Base-by-base conservation (phyloP, 176 grass and related monocot genomes). In the Calamus simplicifolius region DNA sequence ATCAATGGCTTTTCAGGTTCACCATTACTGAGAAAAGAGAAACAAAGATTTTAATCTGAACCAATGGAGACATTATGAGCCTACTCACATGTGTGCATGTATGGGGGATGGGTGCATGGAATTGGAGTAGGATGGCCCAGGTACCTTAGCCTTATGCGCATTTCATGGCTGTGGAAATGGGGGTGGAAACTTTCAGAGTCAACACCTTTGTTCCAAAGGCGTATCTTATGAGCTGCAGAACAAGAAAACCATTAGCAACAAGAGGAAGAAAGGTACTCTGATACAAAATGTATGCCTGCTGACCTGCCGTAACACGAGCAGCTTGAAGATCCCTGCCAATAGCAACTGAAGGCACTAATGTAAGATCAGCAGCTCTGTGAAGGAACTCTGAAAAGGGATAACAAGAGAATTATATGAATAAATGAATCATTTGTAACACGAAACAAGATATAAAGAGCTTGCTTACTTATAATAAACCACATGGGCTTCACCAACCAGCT, bases 141-240 rank as follows among this genome's bases (percentile, higher is more conserved):
- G 35, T 78, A 97, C 93, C 78, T 91, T 71, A 97, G 80, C 54
- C 68, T 91, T 57, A 68, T 27, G 19, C 87, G 93, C 87, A 88
- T 91, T 70, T 91, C 87, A 68, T 85, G 81, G 4, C 73, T 97
- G 48, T 54, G 23, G 64, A 75, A 88, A 70, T 75, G 85, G 68
- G 87, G 73, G 63, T 97, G 86, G 57, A 97, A 97, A 60, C 81
- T 91, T 79, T 91, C 84, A 61, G 93, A 97, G 61, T 97, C 93
- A 67, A 97, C 84, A 27, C 93, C 93, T 59, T 97, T 97, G 81
- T 97, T 88, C 93, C 93, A 97, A 73, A 97, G 87, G 30, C 84
- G 75, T 83, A 97, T 64, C 78, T 73, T 97, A 48, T 73, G 84
- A 73, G 84, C 87, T 97, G 72, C 64, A 77, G 58, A 69, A 48